A percentile compares a stretch with the other conserved stretches of the same genome.
Conservation (phyloP, 345 rosid genomes). For the Psidium guajava region DNA sequence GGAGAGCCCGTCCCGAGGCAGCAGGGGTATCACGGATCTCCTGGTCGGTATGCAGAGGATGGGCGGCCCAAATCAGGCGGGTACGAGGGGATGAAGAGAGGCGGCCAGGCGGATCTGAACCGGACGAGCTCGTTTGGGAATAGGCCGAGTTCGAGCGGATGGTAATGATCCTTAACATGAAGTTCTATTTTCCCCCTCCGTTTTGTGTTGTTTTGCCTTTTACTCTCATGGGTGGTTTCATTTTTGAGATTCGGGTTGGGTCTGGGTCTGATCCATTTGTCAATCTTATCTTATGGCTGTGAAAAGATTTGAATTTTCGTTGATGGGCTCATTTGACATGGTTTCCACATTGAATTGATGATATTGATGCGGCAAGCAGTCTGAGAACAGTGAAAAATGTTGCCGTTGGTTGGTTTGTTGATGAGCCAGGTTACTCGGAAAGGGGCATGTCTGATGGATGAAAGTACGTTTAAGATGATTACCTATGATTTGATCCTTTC, state of each 20-base stretch:
- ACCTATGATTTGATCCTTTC: not conserved
- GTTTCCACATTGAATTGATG: not conserved
- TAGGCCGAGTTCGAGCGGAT: conserved; percentile 62
- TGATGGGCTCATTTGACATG: not conserved
- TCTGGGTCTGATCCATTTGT: not conserved
- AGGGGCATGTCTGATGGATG: not conserved
- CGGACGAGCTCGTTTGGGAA: conserved; percentile 54
- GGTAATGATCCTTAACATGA: conserved; percentile 16
- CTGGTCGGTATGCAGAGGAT: conserved; percentile 28
- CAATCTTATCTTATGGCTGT: not conserved
- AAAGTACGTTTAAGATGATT: not conserved
- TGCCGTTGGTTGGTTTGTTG: not conserved
- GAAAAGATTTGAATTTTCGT: not conserved
- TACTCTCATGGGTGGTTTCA: not conserved
- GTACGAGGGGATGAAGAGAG: conserved; percentile 34
- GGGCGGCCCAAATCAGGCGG: conserved; percentile 72
- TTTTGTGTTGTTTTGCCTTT: not conserved
- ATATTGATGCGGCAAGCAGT: not conserved
- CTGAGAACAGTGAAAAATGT: not conserved
- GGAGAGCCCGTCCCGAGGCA: conserved; percentile 15
- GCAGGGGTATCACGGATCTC: conserved; percentile 20
- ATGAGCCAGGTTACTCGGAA: not conserved
- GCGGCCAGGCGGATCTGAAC: conserved; percentile 26
- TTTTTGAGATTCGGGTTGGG: not conserved
- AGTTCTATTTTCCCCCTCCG: not conserved